Percentiles rank a stretch among this genome's conserved stretches.
Conservation (phyloP, 495 filamentous ascomycete species). For the Penicillium lividum region DNA sequence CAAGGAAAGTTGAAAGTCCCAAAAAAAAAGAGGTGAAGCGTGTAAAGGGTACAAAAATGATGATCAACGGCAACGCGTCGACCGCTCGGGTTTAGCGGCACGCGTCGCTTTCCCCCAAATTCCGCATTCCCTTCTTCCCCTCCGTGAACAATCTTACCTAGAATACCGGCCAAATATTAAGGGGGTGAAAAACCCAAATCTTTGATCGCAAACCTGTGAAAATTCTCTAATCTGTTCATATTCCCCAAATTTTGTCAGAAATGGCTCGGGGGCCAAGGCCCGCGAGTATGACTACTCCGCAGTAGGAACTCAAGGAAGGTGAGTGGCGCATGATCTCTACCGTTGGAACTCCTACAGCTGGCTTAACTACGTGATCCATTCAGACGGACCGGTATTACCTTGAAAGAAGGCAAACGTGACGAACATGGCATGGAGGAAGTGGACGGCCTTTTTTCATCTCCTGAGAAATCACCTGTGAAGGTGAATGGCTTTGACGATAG, state of each 20-base stretch:
- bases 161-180: constrained; percentile 1
- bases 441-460: constrained; percentile 85
- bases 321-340: constrained; percentile 16
- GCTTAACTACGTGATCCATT: constrained; percentile 14
- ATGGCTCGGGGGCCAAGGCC: constrained; percentile 53
- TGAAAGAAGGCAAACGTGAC: constrained; percentile 83
- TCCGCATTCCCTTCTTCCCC: constrained; percentile 35
- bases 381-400: constrained; percentile 79
- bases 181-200: background rate
- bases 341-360: constrained; percentile 1
- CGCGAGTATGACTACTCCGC: constrained; percentile 64
- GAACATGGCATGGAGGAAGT: constrained; percentile 89
- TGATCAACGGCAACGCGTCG: constrained; percentile 38
- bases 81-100: constrained; percentile 44
- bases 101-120: constrained; percentile 30
- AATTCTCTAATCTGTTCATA: background rate
- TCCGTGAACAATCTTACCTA: constrained; percentile 16
- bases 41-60: background rate
- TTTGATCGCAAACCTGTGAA: background rate
- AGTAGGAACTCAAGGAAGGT: constrained; percentile 67
- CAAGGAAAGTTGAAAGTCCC: background rate
- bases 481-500: constrained; percentile 34
- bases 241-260: constrained; percentile 12
- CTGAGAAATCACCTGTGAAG: constrained; percentile 59
- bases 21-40: background rate